Evolutionary conservation across 192 early-diverging fungal genomes (phyloP).

Genomic region (Coemansia sp.): DNA sequence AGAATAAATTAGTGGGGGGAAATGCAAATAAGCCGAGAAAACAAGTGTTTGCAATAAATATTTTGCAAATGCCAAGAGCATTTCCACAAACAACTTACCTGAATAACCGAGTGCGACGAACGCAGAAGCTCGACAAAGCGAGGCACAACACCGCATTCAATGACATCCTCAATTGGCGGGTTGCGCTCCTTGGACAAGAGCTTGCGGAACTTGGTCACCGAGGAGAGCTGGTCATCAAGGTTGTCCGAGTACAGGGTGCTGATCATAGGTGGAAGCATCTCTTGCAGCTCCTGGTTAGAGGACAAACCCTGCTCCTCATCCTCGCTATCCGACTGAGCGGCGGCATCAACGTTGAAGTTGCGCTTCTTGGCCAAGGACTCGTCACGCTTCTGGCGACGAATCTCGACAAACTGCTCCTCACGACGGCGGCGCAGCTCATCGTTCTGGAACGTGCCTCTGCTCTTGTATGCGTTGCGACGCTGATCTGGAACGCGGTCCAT

Average conservation of each 20-base stretch:
- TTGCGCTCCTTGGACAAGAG: conserved; percentile 91
- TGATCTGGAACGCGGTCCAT: conserved; percentile 56
- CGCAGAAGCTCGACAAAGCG: conserved; percentile 93
- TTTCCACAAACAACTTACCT: conserved; percentile 49
- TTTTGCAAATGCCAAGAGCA: not conserved
- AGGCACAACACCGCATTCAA: conserved; percentile 89
- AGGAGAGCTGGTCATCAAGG: conserved; percentile 74
- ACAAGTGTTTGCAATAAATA: not conserved
- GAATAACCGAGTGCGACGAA: conserved; percentile 81
- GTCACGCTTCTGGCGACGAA: conserved; percentile 94
- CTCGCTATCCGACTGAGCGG: conserved; percentile 65
- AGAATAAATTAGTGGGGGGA: conserved; percentile 6
- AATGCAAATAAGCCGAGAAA: conserved; percentile 7
- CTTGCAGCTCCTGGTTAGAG: conserved; percentile 67
- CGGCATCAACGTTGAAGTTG: conserved; percentile 66
- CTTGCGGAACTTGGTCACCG: conserved; percentile 91
- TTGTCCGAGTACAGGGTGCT: conserved; percentile 75
- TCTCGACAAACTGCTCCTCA: conserved; percentile 90
- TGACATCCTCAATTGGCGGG: conserved; percentile 97
- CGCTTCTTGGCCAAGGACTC: conserved; percentile 92
- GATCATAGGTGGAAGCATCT: conserved; percentile 80
- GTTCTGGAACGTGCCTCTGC: conserved; percentile 78
- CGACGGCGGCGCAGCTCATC: conserved; percentile 93
- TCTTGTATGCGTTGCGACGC: conserved; percentile 81
- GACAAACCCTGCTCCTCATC: conserved; percentile 73